These are phyloP conservation scores for Cryptosporidium felis DNA, from an alignment of 169 alveolate species.

Conservation along the genomic window DNA sequence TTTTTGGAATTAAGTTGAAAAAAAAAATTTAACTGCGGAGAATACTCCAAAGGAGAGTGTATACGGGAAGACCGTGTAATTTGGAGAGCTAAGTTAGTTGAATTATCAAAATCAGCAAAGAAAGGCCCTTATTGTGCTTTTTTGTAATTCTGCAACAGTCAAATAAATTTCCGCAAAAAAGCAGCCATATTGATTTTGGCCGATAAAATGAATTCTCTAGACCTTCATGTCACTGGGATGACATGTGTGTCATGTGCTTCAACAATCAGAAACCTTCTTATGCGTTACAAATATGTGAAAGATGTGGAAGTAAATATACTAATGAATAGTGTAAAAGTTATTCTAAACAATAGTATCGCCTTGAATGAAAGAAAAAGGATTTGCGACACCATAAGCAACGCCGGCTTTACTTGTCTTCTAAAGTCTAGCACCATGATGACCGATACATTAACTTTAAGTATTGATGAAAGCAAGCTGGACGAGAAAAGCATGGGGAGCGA, in stretches of 20 bases:
- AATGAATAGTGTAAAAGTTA: conserved; percentile 16
- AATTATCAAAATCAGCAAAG: no score
- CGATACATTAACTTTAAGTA: conserved; percentile 14
- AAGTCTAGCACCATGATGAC: conserved; percentile 17
- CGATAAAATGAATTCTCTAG: conserved; percentile 59
- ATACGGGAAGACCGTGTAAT: no score
- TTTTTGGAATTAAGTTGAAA: no score
- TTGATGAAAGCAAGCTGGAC: background rate
- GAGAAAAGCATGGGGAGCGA: conserved; percentile 33
- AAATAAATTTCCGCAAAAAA: no score
- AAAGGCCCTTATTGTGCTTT: no score
- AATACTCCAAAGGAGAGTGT: no score
- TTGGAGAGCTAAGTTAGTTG: no score
- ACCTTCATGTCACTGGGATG: conserved; percentile 58
- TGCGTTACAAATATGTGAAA: conserved; percentile 9
- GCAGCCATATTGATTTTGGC: no score
- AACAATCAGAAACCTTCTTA: conserved; percentile 18
- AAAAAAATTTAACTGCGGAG: no score
- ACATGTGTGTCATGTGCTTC: conserved; percentile 61
- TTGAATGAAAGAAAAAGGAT: conserved; percentile 17
- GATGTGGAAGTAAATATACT: conserved; percentile 54
- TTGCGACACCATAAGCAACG: conserved; percentile 37
- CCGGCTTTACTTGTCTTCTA: conserved; percentile 43
- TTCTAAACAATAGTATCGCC: background rate
- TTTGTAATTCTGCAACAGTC: no score